Evolutionary conservation across 257 asterid genomes (phyloP).

Genomic region (Rauvolfia tetraphylla): DNA sequence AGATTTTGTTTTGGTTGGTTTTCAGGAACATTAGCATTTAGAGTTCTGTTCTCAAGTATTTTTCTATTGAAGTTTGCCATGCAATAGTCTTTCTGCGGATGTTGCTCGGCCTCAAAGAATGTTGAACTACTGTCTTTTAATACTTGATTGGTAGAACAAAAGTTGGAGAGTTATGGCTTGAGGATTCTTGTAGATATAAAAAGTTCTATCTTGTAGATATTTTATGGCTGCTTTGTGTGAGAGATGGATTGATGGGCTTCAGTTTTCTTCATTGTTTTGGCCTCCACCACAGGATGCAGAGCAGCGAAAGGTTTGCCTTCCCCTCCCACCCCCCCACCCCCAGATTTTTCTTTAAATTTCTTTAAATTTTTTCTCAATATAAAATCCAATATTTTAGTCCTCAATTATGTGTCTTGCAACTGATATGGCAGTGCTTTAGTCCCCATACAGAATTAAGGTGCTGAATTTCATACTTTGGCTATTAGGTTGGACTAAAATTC

Average conservation of each 20-base stretch:
- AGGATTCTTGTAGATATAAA: conserved; percentile 35
- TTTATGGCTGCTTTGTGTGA: conserved; percentile 69
- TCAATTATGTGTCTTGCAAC: not conserved
- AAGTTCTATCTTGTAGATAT: conserved; percentile 20
- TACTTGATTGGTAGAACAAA: conserved; percentile 50
- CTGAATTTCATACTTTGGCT: not conserved
- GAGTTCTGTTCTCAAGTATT: not conserved
- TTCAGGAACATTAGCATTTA: conserved; percentile 5
- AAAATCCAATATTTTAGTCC: not conserved
- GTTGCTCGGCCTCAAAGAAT: conserved; percentile 31
- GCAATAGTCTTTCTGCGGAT: conserved; percentile 7
- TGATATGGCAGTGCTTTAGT: not conserved
- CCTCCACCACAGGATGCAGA: conserved; percentile 83
- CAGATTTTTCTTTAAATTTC: not conserved
- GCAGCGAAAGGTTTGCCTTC: conserved; percentile 69
- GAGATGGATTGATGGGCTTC: conserved; percentile 90
- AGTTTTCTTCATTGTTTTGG: conserved; percentile 90
- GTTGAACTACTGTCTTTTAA: conserved; percentile 57
- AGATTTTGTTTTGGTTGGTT: conserved; percentile 1
- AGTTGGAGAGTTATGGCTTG: conserved; percentile 33
- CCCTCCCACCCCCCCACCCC: not conserved
- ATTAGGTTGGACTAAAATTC: not conserved
- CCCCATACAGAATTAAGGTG: not conserved
- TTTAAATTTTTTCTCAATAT: not conserved
- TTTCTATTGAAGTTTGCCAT: conserved; percentile 3